Base-by-base conservation (phyloP, 2,329 filamentous ascomycete species). In the Gaeumannomyces sp. region DNA sequence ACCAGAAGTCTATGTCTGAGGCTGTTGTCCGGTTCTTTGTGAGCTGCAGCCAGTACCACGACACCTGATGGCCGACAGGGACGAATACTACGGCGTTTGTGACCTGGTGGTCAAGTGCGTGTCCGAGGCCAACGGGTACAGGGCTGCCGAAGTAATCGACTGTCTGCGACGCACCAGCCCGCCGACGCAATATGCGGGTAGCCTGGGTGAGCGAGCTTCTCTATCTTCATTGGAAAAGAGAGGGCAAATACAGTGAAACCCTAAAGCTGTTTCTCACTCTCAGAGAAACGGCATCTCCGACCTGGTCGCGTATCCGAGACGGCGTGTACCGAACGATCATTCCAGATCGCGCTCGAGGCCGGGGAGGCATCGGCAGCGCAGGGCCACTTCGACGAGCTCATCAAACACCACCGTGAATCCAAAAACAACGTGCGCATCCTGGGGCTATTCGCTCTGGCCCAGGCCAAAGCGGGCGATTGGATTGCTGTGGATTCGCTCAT, bases 381-480 rank as follows among this genome's bases (percentile, higher is more conserved):
- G 31, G 66, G 64, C 0, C 75, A 75, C 45, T 72, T 74, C 19
- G 64, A 70, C 2, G 67, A 70, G n/a, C 68, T 75, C 8, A 64
- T 74, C 2, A 60, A 65, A 2, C 63, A 69, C 10, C 67, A 73
- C 28, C 72, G 75, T 2, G 50, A 66, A 0, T 70, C 75, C 57
- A 66, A 66, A 6, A 66, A 65, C 2, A 73, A 79, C 60, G 68
- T 77, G 22, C 69, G 72, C n/a, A 65, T 80, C 13, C 71, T 73
- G 11, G 76, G 75, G 2, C 71, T 75, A 14, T 71, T 80, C 56
- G 76, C 77, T 2, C 67, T 75, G 29, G 68, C 70, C 28, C 72
- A 75, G 65, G 80, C 80, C 22, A 74, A 73, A 62, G 64, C 66
- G 14, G 79, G 76, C 45, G 74, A 81, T 64, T 82, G 80, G 80